These are phyloP conservation scores for Rhododendron molle DNA, from an alignment of 148 eudicot species.

Conservation along the genomic window DNA sequence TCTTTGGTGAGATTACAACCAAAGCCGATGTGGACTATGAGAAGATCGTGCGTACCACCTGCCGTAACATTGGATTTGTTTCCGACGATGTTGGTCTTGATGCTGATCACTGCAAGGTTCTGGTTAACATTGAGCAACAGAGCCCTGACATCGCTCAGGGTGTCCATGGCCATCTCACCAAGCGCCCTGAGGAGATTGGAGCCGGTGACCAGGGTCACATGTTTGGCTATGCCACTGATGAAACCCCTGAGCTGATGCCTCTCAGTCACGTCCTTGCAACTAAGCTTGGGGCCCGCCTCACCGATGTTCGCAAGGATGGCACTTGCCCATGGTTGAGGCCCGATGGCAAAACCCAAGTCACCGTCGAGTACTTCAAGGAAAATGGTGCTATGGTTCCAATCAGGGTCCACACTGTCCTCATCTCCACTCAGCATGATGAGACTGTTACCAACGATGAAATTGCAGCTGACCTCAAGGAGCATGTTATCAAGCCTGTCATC, in stretches of 20 bases:
- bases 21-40: conserved; percentile 35
- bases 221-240: conserved; percentile 30
- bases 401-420: conserved; percentile 41
- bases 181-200: conserved; percentile 35
- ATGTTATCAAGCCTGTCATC: conserved; percentile 18
- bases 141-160: conserved; percentile 25
- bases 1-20: conserved; percentile 39
- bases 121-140: conserved; percentile 28
- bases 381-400: conserved; percentile 40
- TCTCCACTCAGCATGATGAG: conserved; percentile 47
- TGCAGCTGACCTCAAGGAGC: conserved; percentile 25
- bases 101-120: conserved; percentile 37
- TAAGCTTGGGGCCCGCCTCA: conserved; percentile 34
- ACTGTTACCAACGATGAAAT: conserved; percentile 40
- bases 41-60: conserved; percentile 27
- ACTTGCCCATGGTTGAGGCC: conserved; percentile 45
- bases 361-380: conserved; percentile 37
- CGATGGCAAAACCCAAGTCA: conserved; percentile 46
- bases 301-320: conserved; percentile 33
- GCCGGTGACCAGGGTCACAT: conserved; percentile 32
- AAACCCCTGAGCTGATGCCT: conserved; percentile 30
- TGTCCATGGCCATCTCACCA: conserved; percentile 40
- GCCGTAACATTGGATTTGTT: conserved; percentile 20
- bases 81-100: conserved; percentile 36
- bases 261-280: conserved; percentile 46